These are phyloP conservation scores for Paraconiothyrium brasiliense DNA, from an alignment of 2,329 filamentous ascomycete genomes.

Conservation along the genomic window DNA sequence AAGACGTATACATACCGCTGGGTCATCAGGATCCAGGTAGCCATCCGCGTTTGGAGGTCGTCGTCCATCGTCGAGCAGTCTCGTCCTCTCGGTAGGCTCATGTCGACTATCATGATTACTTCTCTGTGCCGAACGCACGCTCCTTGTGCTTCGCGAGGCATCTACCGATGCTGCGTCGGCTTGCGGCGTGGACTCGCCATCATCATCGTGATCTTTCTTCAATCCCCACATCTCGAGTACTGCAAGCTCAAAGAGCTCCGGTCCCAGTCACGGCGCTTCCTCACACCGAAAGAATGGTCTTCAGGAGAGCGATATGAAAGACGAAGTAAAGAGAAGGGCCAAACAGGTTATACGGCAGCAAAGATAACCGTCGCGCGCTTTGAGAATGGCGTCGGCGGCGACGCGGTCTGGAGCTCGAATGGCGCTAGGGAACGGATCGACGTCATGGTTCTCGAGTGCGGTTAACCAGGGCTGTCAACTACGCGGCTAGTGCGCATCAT, in stretches of 20 bases:
- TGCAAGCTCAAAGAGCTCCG: conserved; percentile 14
- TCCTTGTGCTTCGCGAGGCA: conserved; percentile 21
- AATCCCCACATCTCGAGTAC: conserved; percentile 63
- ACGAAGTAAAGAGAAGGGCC: background rate
- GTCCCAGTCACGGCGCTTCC: conserved; percentile 2
- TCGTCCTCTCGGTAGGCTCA: conserved; percentile 68
- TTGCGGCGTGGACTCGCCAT: conserved; percentile 44
- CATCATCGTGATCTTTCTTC: conserved; percentile 58
- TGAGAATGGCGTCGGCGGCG: conserved; percentile 21
- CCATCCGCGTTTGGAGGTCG: conserved; percentile 68
- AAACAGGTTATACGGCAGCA: conserved; percentile 4
- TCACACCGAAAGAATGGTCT: background rate
- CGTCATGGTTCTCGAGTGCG: conserved; percentile 25
- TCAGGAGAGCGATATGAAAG: background rate
- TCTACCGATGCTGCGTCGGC: conserved; percentile 33
- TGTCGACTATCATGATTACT: conserved; percentile 51
- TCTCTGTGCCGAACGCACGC: conserved; percentile 30
- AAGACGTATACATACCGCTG: conserved; percentile 68
- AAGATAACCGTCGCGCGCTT: background rate
- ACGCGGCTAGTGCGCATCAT: conserved; percentile 15
- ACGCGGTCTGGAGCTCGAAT: conserved; percentile 16
- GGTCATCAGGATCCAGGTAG: conserved; percentile 81
- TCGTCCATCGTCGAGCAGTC: conserved; percentile 67
- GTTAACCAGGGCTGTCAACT: conserved; percentile 2
- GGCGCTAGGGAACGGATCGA: conserved; percentile 23